A percentile compares a stretch with the other conserved stretches of the same genome.
Conservation (phyloP, 495 filamentous ascomycete genomes). For the Clohesyomyces aquaticus region DNA sequence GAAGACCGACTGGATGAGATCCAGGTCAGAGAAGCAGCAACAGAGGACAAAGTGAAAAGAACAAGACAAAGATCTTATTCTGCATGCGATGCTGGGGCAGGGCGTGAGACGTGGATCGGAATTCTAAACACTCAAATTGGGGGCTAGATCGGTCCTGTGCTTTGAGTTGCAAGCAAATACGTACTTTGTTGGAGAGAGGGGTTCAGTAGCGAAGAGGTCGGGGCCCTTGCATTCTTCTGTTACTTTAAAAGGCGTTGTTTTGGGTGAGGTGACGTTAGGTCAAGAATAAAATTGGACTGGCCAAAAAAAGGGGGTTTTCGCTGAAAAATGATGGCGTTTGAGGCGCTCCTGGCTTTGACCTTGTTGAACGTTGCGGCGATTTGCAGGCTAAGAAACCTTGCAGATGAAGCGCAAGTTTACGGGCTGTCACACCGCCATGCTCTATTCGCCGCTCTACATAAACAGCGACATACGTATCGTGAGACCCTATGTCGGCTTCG, state of each 20-base stretch:
- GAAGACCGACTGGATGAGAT: constrained; percentile 11
- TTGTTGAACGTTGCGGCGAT: no score
- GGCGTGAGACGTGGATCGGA: constrained; percentile 24
- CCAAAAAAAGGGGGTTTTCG: no score
- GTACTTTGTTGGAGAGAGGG: background rate
- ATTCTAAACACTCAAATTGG: constrained; percentile 11
- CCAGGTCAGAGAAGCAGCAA: constrained; percentile 13
- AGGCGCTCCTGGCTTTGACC: no score
- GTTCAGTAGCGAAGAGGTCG: background rate
- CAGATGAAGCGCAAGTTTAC: background rate
- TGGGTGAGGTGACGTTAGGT: no score
- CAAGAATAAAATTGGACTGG: no score
- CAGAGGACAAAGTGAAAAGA: constrained; percentile 19
- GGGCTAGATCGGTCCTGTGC: constrained; percentile 30
- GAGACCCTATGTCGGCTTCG: no score
- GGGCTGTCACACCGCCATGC: background rate
- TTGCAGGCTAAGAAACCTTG: constrained; percentile 5
- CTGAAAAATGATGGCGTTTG: no score
- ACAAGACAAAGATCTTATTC: constrained; percentile 20
- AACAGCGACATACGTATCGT: no score
- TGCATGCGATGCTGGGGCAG: constrained; percentile 11
- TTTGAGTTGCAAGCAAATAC: constrained; percentile 10
- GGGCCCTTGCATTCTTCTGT: constrained; percentile 24
- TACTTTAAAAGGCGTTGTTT: background rate
- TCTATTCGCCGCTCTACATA: background rate